Base-by-base conservation (phyloP, 352 stramenopile genomes). In the Phytopythium cucurbitacearum region DNA sequence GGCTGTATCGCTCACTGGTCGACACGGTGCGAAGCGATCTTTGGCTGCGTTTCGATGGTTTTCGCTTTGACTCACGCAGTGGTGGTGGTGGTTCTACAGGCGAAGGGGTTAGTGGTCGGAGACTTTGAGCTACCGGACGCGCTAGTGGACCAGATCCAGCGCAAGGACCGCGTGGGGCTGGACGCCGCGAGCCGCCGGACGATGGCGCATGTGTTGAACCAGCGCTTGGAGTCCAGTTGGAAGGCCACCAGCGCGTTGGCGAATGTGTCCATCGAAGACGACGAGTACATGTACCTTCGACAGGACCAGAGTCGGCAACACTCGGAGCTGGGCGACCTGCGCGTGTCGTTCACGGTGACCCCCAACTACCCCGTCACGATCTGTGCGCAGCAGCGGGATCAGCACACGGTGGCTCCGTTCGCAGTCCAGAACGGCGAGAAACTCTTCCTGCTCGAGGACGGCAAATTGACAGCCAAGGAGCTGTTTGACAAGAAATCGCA, bases 351-450 rank as follows among this genome's bases (percentile, higher is more conserved):
- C 58, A 52, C 66, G n/a, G 76, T 89, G 7, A 72, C 66, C 5
- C 82, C 80, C 1, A 71, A 78, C 39, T 88, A 88, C 35, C 66
- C 77, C 1, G 79, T 92, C 33, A 89, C 78, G 1, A 65, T 92
- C 32, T 89, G 76, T 52, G 82, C 71, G 1, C 62, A 65, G 49
- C 73, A 85, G 40, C 55, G 64, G 35, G 59, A 69, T 45, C 54
- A 49, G 45, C 45, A 40, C 6, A 56, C 66, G 0, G 48, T 91
- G 11, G 37, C 61, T 15, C 67, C 76, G 13, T 89, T 81, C 45
- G 48, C 45, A 9, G 84, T 64, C 15, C 64, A 60, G 35, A 56
- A 57, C 11, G 74, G 72, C 1, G 70, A 91, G 13, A 47, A 44
- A 15, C 60, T 91, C 44, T 75, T 79, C 52, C 59, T 91, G 36